Conservation (phyloP, 2,329 filamentous ascomycete species). For the Alternaria angustiovoidea region DNA sequence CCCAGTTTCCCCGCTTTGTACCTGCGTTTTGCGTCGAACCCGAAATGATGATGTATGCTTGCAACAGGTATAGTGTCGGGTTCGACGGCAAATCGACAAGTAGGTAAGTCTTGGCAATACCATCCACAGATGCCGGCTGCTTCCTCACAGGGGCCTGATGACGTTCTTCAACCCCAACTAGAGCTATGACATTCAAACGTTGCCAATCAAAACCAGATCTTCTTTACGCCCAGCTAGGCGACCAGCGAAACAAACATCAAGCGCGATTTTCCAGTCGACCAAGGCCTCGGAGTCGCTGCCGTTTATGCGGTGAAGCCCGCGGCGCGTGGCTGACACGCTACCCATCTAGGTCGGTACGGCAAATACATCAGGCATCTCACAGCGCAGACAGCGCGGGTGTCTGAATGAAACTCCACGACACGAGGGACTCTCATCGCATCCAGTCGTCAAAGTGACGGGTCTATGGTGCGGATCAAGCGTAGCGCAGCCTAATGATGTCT, state of each 20-base stretch:
- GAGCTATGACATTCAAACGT: background rate
- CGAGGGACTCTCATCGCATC: slow-evolving; percentile 10
- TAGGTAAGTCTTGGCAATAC: slow-evolving; percentile 14
- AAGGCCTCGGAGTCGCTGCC: background rate
- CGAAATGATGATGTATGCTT: slow-evolving; percentile 1
- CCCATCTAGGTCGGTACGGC: background rate
- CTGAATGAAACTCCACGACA: slow-evolving; percentile 13
- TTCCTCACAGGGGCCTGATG: slow-evolving; percentile 15
- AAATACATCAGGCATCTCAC: slow-evolving; percentile 3
- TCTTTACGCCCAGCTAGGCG: slow-evolving; percentile 2
- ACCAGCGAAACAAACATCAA: background rate
- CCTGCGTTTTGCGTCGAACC: slow-evolving; percentile 7
- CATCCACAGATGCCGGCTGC: slow-evolving; percentile 7
- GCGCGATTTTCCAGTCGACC: background rate
- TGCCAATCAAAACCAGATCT: background rate
- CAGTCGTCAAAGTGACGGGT: slow-evolving; percentile 8
- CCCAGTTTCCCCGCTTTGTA: slow-evolving; percentile 7
- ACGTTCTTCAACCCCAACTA: slow-evolving; percentile 8
- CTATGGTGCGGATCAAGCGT: slow-evolving; percentile 15
- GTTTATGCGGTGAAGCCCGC: slow-evolving; percentile 3
- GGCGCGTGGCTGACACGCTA: slow-evolving; percentile 1
- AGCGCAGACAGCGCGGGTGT: slow-evolving; percentile 10
- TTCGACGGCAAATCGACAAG: slow-evolving; percentile 3
- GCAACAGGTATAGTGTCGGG: slow-evolving; percentile 4
- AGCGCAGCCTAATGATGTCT: slow-evolving; percentile 13